Evolutionary conservation across 1,284 basidiomycete species (phyloP), one percentile per base, ranked within the genome.

Genomic region (Lentinula novae-zelandiae): DNA sequence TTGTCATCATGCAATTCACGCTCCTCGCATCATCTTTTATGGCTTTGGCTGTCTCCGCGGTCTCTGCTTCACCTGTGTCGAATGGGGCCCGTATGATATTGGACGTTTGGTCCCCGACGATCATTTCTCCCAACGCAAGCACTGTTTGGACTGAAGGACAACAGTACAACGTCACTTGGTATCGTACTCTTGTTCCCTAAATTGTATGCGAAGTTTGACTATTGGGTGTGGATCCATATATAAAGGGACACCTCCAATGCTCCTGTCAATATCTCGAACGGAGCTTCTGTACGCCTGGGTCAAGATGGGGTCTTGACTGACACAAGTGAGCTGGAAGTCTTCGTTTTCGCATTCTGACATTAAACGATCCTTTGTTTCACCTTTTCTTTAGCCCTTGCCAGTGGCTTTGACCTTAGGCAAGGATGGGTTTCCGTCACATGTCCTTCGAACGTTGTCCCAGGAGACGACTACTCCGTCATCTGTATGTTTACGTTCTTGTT

Each of bases 161-260:
- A 17, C 22, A 53, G 27, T 59, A 60, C 31, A 63, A 60, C 10
- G 58, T 63, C 49, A 63, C 62, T 34, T 63, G 62, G 62, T 60
- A 10, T 12, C 6, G 22, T 17, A 5, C 27, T 20, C 34, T 15
- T 5, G 10, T 10, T 34, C 1, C 20, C 7, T 33, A 20, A 5
- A 12, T n/a, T 15, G 9, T 7, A 27, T 20, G 8, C 3, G 22
- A 8, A 13, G 27, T 6, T 4, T 27, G 12, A 40, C 31, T 34
- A 33, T 33, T 39, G 27, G 6, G 7, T 33, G 9, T 33, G 5
- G 15, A 13, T 17, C 38, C 53, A n/a, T 9, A 20, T 13, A 9
- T 34, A 31, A 17, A 63, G 62, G 62, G 55, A 56, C 31, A 63
- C 62, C 5, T 60, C 58, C 13, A 42, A 63, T 34, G 50, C 53